Evolutionary conservation across 1,139 yeast genomes (phyloP).

Genomic region (Lodderomyces oxycetoniae): DNA sequence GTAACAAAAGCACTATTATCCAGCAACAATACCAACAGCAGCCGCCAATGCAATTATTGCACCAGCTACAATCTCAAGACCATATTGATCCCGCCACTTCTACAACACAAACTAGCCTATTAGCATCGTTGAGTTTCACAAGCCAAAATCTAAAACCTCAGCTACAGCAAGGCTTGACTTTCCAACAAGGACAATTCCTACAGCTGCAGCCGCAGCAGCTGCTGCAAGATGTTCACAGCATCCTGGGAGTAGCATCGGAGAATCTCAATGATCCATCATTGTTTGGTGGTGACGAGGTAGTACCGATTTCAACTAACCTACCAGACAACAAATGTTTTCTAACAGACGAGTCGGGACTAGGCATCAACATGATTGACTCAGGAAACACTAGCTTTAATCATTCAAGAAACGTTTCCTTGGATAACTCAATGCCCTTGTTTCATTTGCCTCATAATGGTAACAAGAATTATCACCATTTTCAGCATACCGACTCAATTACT

Average conservation of each 20-base stretch:
- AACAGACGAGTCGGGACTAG: conserved; percentile 5
- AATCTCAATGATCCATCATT: conserved; percentile 3
- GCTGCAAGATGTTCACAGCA: too few relatives aligned
- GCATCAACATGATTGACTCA: conserved; percentile 4
- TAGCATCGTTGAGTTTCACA: too few relatives aligned
- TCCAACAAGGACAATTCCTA: too few relatives aligned
- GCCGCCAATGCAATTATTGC: conserved; percentile 2
- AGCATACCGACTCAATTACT: conserved; percentile 15
- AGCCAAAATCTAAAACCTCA: too few relatives aligned
- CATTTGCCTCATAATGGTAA: conserved; percentile 14
- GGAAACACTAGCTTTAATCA: conserved; percentile 12
- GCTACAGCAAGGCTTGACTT: not conserved
- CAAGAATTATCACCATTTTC: conserved; percentile 5
- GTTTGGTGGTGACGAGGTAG: conserved; percentile 16
- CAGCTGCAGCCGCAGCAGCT: conserved; percentile 8
- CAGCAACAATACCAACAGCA: conserved; percentile 4
- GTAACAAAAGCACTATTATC: conserved; percentile 8
- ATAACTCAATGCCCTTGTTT: conserved; percentile 12
- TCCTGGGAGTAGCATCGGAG: too few relatives aligned
- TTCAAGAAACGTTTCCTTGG: conserved; percentile 27
- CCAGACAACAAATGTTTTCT: conserved; percentile 11
- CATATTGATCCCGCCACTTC: too few relatives aligned
- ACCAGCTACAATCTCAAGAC: conserved; percentile 1
- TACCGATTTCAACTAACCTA: conserved; percentile 21
- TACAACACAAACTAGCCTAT: too few relatives aligned